Evolutionary conservation across 176 grass and related monocot species (phyloP).

Genomic region (Secale cereale): DNA sequence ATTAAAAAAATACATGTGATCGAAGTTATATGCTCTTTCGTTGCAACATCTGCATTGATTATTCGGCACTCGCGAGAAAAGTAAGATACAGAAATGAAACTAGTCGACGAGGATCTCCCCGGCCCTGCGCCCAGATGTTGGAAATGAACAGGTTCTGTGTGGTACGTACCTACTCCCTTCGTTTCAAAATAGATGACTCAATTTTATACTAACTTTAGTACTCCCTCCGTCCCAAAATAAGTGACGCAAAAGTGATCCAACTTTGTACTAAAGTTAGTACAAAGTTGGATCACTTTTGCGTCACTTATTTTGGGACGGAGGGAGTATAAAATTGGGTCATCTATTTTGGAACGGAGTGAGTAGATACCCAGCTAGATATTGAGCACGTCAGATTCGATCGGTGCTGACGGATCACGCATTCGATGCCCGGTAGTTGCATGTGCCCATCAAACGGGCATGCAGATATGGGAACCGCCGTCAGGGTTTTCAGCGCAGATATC

Average conservation of each 20-base stretch:
- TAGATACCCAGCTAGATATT: neutral
- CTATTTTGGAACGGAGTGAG: no score
- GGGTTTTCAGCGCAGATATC: neutral
- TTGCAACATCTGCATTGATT: neutral
- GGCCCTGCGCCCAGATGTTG: neutral
- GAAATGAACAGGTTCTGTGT: neutral
- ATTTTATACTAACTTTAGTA: no score
- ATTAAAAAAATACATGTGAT: neutral
- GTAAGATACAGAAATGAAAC: neutral
- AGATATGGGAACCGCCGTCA: neutral
- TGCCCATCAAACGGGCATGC: neutral
- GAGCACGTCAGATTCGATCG: slow-evolving; percentile 19
- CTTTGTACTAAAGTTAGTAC: no score
- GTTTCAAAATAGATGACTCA: no score
- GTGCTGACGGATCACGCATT: neutral
- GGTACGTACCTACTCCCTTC: neutral
- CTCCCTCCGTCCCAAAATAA: no score
- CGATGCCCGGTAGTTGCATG: neutral
- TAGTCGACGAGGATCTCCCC: neutral
- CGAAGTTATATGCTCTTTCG: neutral
- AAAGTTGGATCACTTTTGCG: no score
- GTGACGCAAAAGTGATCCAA: no score
- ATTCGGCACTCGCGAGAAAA: neutral
- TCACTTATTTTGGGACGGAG: no score
- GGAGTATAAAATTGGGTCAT: no score